Conservation (phyloP, 2,329 filamentous ascomycete species). For the Fusarium compactum region DNA sequence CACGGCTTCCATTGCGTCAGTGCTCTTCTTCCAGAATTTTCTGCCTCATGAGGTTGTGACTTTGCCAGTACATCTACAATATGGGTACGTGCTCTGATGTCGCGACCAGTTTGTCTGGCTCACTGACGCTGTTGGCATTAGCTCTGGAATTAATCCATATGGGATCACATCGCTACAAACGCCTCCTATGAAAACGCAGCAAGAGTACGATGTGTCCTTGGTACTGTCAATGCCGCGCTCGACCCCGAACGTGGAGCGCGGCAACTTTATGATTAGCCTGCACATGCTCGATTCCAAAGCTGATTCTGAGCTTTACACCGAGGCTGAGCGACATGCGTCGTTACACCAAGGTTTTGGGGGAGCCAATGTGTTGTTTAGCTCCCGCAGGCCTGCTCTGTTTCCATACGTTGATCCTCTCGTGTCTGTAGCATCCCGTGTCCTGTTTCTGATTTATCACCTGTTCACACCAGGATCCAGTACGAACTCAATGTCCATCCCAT, state of each 20-base stretch:
- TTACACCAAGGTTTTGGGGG: conserved; percentile 54
- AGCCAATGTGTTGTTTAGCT: conserved; percentile 65
- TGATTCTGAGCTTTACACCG: conserved; percentile 40
- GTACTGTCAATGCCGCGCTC: conserved; percentile 83
- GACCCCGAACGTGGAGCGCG: conserved; percentile 77
- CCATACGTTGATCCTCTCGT: conserved; percentile 82
- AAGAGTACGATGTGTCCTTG: conserved; percentile 87
- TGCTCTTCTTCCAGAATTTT: conserved; percentile 67
- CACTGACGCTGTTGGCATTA: conserved; percentile 45
- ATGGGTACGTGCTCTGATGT: conserved; percentile 61
- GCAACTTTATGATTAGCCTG: conserved; percentile 95
- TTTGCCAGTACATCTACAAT: conserved; percentile 68
- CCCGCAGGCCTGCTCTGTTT: conserved; percentile 80
- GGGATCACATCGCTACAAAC: conserved; percentile 61
- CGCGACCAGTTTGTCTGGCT: not conserved
- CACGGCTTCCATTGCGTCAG: conserved; percentile 62
- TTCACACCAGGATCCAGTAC: conserved; percentile 73
- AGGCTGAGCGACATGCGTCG: conserved; percentile 49
- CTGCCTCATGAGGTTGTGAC: conserved; percentile 67
- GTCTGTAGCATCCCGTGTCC: conserved; percentile 68
- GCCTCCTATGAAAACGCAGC: conserved; percentile 72
- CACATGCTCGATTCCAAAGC: conserved; percentile 69
- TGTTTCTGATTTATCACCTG: conserved; percentile 77
- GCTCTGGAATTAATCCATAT: conserved; percentile 65
- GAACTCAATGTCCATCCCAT: conserved; percentile 71